A percentile compares a stretch with the other conserved stretches of the same genome.
Conservation (phyloP, 148 eudicot species). For the Nepenthes mirabilis region DNA sequence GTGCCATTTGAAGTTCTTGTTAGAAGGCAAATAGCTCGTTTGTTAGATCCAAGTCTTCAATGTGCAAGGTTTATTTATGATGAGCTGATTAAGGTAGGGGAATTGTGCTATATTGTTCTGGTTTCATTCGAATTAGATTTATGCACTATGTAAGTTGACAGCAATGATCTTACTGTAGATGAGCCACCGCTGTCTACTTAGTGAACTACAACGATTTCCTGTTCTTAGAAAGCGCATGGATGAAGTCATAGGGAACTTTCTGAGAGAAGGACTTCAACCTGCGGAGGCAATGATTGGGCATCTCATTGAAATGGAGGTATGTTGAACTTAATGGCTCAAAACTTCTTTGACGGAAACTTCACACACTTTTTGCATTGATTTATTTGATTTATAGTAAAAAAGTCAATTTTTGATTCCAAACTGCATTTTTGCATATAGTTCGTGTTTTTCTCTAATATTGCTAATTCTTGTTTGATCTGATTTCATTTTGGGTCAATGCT, state of each 20-base stretch:
- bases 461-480: no score
- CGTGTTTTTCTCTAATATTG: no score
- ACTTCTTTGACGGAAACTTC: not conserved
- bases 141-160: not conserved
- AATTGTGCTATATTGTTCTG: not conserved
- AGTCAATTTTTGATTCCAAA: no score
- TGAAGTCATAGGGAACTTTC: slow-evolving; percentile 48
- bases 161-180: slow-evolving; percentile 25
- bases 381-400: no score
- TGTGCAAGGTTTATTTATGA: slow-evolving; percentile 70
- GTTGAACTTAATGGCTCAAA: not conserved
- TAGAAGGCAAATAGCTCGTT: slow-evolving; percentile 53
- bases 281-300: slow-evolving; percentile 67
- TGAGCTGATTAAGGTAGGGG: slow-evolving; percentile 49
- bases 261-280: slow-evolving; percentile 63
- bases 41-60: slow-evolving; percentile 72
- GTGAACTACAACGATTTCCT: slow-evolving; percentile 59
- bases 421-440: no score
- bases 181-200: slow-evolving; percentile 63
- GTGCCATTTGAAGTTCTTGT: slow-evolving; percentile 24
- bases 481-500: no score
- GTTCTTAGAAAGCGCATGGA: slow-evolving; percentile 61
- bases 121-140: not conserved
- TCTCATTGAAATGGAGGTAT: slow-evolving; percentile 43
- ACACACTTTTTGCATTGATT: no score